These are phyloP conservation scores for Solioccasus polychromus DNA, from an alignment of 768 basidiomycete genomes.

Conservation along the genomic window DNA sequence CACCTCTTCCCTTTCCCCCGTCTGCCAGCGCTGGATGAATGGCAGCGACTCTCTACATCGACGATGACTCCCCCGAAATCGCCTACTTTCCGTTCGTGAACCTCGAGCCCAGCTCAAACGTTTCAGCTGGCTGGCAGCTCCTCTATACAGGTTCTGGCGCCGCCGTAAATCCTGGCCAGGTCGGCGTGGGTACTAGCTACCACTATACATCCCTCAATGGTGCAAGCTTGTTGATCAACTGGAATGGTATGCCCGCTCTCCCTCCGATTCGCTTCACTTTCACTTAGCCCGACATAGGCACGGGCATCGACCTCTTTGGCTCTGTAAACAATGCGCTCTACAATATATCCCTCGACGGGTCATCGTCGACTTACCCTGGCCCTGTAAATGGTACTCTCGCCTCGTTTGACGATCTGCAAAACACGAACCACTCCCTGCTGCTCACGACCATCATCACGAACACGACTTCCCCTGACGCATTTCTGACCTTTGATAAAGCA, in stretches of 20 bases:
- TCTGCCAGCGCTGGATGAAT: conserved; percentile 31
- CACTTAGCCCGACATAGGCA: conserved; percentile 43
- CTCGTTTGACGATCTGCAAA: conserved; percentile 43
- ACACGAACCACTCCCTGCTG: conserved; percentile 52
- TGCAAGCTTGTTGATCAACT: conserved; percentile 53
- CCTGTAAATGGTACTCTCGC: conserved; percentile 44
- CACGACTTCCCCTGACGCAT: conserved; percentile 31
- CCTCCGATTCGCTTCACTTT: conserved; percentile 3
- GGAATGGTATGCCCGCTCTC: conserved; percentile 51
- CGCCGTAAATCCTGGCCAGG: conserved; percentile 37
- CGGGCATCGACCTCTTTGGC: conserved; percentile 59
- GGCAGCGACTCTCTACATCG: conserved; percentile 36
- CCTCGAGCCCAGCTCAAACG: conserved; percentile 46
- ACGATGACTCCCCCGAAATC: conserved; percentile 66
- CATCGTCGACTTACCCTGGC: conserved; percentile 24
- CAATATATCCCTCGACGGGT: conserved; percentile 51
- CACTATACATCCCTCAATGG: conserved; percentile 63
- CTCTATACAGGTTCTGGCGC: conserved; percentile 54
- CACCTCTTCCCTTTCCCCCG: conserved; percentile 7
- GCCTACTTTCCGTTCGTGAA: conserved; percentile 60
- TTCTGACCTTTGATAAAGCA: conserved; percentile 58
- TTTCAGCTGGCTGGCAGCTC: conserved; percentile 66
- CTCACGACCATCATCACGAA: conserved; percentile 46
- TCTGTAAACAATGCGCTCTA: conserved; percentile 45
- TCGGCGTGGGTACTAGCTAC: conserved; percentile 53